phyloP scores from a whole-genome alignment of 2,329 filamentous ascomycete genomes.

The Penicillium sp. region DNA sequence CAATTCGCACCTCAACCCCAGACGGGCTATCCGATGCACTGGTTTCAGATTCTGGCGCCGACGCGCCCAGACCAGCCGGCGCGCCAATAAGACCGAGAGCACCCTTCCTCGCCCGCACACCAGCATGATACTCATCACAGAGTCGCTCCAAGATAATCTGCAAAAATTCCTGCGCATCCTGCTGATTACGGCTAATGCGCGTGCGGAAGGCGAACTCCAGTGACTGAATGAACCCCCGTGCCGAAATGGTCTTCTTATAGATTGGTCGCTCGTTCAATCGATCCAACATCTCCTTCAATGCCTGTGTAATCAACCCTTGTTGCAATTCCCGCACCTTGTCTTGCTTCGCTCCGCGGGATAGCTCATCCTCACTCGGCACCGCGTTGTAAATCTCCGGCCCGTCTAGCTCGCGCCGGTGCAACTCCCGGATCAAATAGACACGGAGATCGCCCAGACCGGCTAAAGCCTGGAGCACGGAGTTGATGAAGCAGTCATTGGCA shows the following conservation, averaged over 20 bases:
- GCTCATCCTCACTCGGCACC: slow-evolving; percentile 49
- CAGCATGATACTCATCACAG: slow-evolving; percentile 91
- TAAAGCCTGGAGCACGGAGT: slow-evolving; percentile 89
- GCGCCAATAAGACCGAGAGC: slow-evolving; percentile 26
- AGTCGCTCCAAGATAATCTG: slow-evolving; percentile 90
- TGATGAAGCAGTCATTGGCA: slow-evolving; percentile 96
- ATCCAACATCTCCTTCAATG: slow-evolving; percentile 89
- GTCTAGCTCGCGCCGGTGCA: slow-evolving; percentile 78
- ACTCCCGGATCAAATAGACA: slow-evolving; percentile 87
- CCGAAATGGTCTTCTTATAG: slow-evolving; percentile 89
- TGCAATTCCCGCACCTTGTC: slow-evolving; percentile 64
- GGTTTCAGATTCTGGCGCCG: slow-evolving; percentile 5
- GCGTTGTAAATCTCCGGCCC: slow-evolving; percentile 71
- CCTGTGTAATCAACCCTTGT: slow-evolving; percentile 77
- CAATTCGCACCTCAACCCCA: slow-evolving; percentile 37
- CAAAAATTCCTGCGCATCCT: slow-evolving; percentile 96
- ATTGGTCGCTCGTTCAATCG: slow-evolving; percentile 90
- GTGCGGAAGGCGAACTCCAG: slow-evolving; percentile 85
- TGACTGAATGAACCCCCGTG: slow-evolving; percentile 76
- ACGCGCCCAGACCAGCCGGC: slow-evolving; percentile 12
- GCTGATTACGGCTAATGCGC: slow-evolving; percentile 88
- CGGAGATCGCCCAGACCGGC: slow-evolving; percentile 87
- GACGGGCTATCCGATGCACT: slow-evolving; percentile 23
- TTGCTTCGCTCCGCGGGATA: slow-evolving; percentile 38
- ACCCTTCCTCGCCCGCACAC: slow-evolving; percentile 65